phyloP scores from a whole-genome alignment of 1,284 basidiomycete genomes.

The Afroboletus lepidellus region DNA sequence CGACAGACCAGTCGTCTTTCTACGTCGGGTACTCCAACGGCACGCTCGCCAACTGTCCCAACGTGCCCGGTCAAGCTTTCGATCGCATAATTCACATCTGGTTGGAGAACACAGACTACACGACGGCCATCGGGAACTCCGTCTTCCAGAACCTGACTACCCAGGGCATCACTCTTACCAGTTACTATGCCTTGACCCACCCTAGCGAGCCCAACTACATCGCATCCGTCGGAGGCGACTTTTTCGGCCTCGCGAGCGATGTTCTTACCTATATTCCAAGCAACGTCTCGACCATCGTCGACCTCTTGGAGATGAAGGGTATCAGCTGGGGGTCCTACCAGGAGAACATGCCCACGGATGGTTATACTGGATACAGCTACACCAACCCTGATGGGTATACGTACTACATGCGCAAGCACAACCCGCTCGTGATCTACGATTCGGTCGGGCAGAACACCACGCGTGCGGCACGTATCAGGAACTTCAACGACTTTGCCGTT shows the following conservation, averaged over 20 bases:
- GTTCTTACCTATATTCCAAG: conserved; percentile 35
- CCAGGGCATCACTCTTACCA: conserved; percentile 51
- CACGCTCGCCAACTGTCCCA: conserved; percentile 27
- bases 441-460: conserved; percentile 41
- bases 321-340: conserved; percentile 65
- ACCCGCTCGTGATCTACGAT: conserved; percentile 50
- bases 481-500: conserved; percentile 50
- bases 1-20: conserved; percentile 29
- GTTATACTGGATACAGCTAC: conserved; percentile 49
- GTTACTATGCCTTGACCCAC: conserved; percentile 60
- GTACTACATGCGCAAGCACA: conserved; percentile 60
- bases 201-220: conserved; percentile 67
- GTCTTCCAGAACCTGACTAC: conserved; percentile 49
- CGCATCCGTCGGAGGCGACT: conserved; percentile 53
- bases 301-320: conserved; percentile 58
- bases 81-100: conserved; percentile 37
- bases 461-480: too few species aligned
- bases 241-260: conserved; percentile 57
- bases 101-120: conserved; percentile 52
- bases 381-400: conserved; percentile 42
- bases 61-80: conserved; percentile 44
- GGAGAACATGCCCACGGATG: conserved; percentile 62
- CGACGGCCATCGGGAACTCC: conserved; percentile 30
- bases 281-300: conserved; percentile 58
- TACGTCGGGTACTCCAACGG: conserved; percentile 29